Conservation (phyloP, 306 rosid genomes). For the Acacia acuminata region DNA sequence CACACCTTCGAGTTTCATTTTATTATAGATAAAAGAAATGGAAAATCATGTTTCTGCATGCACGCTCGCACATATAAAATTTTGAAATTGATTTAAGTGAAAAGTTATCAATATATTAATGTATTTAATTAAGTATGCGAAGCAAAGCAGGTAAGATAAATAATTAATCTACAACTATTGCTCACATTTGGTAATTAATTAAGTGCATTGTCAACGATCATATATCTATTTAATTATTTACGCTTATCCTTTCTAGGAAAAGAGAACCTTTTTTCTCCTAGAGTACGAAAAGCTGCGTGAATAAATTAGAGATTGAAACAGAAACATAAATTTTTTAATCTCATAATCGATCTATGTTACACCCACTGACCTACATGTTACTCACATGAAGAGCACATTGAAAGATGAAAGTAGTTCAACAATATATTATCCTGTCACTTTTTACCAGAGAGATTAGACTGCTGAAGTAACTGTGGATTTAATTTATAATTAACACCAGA, state of each 20-base stretch:
- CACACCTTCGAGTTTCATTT: neutral
- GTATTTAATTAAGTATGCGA: neutral
- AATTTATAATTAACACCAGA: neutral
- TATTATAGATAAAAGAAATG: neutral
- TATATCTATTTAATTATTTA: neutral
- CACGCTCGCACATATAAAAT: neutral
- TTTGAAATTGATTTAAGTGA: neutral
- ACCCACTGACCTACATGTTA: neutral
- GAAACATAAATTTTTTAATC: neutral
- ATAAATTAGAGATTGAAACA: neutral
- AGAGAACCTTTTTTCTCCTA: neutral
- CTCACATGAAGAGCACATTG: neutral
- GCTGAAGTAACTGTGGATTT: neutral
- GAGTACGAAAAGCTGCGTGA: neutral
- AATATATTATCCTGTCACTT: neutral
- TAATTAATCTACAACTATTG: neutral
- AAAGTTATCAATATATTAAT: neutral
- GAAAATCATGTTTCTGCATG: neutral
- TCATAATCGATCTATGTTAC: neutral
- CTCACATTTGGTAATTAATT: neutral
- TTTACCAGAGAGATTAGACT: neutral
- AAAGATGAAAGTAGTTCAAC: neutral
- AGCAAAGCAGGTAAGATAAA: neutral
- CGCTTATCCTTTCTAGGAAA: neutral
- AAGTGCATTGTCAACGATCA: neutral